Conservation (phyloP, 176 grass and related monocot genomes). For the Otatea glauca region DNA sequence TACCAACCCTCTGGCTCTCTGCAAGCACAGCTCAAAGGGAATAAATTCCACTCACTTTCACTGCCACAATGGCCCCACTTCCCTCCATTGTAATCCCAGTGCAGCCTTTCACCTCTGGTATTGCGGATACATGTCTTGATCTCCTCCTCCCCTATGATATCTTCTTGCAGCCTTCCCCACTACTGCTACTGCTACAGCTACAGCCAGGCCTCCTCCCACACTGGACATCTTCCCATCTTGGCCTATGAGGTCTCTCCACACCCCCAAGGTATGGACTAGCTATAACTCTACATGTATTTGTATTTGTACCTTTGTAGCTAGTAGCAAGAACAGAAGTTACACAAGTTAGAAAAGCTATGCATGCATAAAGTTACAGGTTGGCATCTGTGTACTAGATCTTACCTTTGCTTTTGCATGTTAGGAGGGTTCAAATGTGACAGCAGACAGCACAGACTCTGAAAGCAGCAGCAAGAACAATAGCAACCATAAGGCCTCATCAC, state of each 20-base stretch:
- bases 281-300: background rate
- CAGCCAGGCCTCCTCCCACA: slow-evolving; percentile 66
- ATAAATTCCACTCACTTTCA: slow-evolving; percentile 48
- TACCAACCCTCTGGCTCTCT: slow-evolving; percentile 54
- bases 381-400: background rate
- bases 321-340: background rate
- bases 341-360: background rate
- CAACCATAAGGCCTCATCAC: slow-evolving; percentile 42
- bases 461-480: slow-evolving; percentile 64
- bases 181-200: slow-evolving; percentile 43
- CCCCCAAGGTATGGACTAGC: slow-evolving; percentile 63
- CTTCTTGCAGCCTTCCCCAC: slow-evolving; percentile 72
- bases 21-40: slow-evolving; percentile 48
- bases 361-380: background rate
- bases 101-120: slow-evolving; percentile 58
- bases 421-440: slow-evolving; percentile 54
- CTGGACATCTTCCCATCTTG: slow-evolving; percentile 94
- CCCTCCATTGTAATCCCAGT: slow-evolving; percentile 53
- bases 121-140: slow-evolving; percentile 52
- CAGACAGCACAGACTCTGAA: slow-evolving; percentile 51
- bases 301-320: background rate
- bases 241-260: slow-evolving; percentile 75
- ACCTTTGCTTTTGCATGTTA: background rate
- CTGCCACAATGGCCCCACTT: slow-evolving; percentile 41
- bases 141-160: slow-evolving; percentile 54